Base-by-base conservation (phyloP, 768 basidiomycete genomes). In the Pluteus cervinus region DNA sequence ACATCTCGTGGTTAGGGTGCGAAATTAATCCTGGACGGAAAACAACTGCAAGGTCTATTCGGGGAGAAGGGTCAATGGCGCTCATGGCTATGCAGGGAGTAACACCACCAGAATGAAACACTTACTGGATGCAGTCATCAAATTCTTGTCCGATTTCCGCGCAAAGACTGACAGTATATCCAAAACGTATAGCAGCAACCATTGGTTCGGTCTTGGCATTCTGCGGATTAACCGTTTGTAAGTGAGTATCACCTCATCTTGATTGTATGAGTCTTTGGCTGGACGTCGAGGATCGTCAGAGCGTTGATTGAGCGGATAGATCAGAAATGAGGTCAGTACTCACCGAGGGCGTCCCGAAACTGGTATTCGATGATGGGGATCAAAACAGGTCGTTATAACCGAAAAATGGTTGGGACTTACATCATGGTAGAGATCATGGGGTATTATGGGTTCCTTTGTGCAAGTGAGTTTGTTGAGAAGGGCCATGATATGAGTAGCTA, bases 101-200 rank as follows among this genome's bases (percentile, higher is more conserved):
- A n/a, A 18, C 32, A 21, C 5, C 8, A 29, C 4, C 29, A 24
- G 14, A 2, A 14, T 14, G 7, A 32, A 25, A 18, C 23, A 75
- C 86, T 49, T 47, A 96, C 92, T 97, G 40, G 83, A 72, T 15
- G 94, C 86, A 1, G 86, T 93, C 94, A 99, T 99, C 33, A 93
- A 66, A 58, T 99, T 99, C 65, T 83, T 84, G 46, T 90, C 86
- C 30, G 81, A 76, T 57, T 90, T 93, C 41, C 85, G 76, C 3
- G 91, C 83, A 61, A 98, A 98, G 6, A 99, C 94, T 35, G 88
- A 90, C 36, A 99, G 70, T 20, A 99, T 74, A 58, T 99, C 94
- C 41, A 99, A 76, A 33, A 98, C 92, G 57, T 98, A 98, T 39
- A 97, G 79, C 16, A 98, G 73, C n/a, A 98, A 82, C 56, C 93